Percentiles rank a stretch among this genome's conserved stretches.
Evolutionary conservation across 2,329 filamentous ascomycete genomes (phyloP).

Genomic region (Neurospora crassa): DNA sequence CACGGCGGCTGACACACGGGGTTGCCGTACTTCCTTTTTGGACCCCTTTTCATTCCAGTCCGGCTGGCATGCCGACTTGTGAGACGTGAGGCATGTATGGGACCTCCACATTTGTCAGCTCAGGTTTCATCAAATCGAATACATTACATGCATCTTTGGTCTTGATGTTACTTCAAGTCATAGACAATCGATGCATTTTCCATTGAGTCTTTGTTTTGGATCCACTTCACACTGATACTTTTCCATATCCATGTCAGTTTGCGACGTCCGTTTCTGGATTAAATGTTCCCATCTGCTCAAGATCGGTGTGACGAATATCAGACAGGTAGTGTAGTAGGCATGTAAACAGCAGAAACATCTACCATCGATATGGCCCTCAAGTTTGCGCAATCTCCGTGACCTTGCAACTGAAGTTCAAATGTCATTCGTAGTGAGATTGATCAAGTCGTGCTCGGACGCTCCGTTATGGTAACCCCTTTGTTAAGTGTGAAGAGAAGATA

Average conservation of each 20-base stretch:
- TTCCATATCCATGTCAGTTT: neutral
- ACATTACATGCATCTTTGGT: neutral
- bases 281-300: neutral
- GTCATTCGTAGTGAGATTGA: neutral
- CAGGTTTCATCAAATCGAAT: neutral
- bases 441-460: neutral
- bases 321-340: neutral
- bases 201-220: neutral
- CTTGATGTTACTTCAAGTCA: neutral
- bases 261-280: neutral
- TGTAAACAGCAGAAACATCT: neutral
- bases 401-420: neutral
- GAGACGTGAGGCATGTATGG: neutral
- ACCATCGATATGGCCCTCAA: neutral
- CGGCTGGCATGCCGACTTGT: neutral
- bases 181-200: no score
- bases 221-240: neutral
- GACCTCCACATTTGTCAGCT: neutral
- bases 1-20: neutral
- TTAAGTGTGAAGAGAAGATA: constrained; percentile 3
- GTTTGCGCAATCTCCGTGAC: neutral
- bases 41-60: neutral
- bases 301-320: neutral
- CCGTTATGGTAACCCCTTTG: neutral
- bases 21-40: neutral